These are phyloP conservation scores for Globisporangium solare DNA, from an alignment of 352 stramenopile genomes.

Conservation along the genomic window DNA sequence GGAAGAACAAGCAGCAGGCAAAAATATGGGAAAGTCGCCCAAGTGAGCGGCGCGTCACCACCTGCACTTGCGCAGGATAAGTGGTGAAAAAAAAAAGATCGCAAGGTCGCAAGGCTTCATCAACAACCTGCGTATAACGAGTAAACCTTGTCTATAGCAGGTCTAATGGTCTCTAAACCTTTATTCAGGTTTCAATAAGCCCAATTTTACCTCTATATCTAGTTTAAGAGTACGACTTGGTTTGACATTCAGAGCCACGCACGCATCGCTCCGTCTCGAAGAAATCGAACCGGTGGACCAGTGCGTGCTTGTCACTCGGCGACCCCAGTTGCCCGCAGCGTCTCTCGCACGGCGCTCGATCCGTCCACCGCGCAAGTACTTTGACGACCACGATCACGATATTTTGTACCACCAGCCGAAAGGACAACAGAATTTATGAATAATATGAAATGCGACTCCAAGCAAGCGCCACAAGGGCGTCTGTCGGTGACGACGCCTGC, in stretches of 20 bases:
- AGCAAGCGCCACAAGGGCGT: too few species aligned
- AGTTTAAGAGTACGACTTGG: too few species aligned
- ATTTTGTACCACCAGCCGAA: too few species aligned
- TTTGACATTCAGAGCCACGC: neutral
- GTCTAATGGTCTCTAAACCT: neutral
- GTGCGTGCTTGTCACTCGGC: neutral
- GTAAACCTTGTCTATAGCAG: neutral
- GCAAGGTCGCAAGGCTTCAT: neutral
- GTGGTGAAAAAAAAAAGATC: neutral
- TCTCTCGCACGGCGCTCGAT: neutral
- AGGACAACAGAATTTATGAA: too few species aligned
- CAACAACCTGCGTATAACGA: neutral
- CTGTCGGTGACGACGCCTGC: too few species aligned
- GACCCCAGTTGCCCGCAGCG: neutral
- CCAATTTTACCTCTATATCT: too few species aligned
- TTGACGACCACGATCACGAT: too few species aligned
- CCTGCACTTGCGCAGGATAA: neutral
- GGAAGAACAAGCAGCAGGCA: neutral
- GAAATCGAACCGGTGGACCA: neutral
- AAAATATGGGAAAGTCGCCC: constrained; percentile 17
- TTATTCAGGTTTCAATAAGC: too few species aligned
- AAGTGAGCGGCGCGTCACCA: constrained; percentile 5
- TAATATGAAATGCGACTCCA: too few species aligned
- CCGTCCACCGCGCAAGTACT: neutral
- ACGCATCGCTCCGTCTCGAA: neutral